Evolutionary conservation across 345 rosid genomes (phyloP).

Genomic region (Boechera retrofracta): DNA sequence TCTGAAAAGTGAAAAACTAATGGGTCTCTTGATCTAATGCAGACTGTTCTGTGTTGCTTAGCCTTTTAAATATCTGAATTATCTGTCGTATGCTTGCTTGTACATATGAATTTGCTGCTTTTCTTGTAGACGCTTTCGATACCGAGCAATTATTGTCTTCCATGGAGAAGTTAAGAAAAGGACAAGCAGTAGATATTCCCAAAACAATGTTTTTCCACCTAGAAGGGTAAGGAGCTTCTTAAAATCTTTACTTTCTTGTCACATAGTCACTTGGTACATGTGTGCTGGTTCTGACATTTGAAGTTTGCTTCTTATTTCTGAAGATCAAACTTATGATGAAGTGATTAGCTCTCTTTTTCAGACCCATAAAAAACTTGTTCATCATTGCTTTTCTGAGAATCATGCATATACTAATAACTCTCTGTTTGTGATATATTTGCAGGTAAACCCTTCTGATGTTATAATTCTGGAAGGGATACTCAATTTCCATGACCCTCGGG

Average conservation of each 20-base stretch:
- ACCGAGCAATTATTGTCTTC: slow-evolving; percentile 70
- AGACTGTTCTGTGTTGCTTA: not conserved
- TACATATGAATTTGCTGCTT: not conserved
- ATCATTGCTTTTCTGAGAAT: not conserved
- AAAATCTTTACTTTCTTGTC: not conserved
- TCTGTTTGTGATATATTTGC: slow-evolving; percentile 4
- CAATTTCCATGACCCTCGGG: slow-evolving; percentile 81
- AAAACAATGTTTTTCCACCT: slow-evolving; percentile 59
- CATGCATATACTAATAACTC: slow-evolving; percentile 10
- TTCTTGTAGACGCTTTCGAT: slow-evolving; percentile 83
- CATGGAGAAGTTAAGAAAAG: slow-evolving; percentile 84
- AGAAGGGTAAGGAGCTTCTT: slow-evolving; percentile 58
- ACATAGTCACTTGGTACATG: not conserved
- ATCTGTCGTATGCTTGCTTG: not conserved
- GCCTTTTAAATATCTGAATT: slow-evolving; percentile 3
- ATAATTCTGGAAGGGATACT: slow-evolving; percentile 93
- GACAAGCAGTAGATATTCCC: slow-evolving; percentile 88
- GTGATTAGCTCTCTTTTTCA: not conserved
- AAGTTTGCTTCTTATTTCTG: not conserved
- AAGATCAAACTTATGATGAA: not conserved
- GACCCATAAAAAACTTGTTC: not conserved
- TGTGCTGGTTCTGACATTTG: not conserved
- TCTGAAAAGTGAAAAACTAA: not conserved
- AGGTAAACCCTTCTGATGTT: slow-evolving; percentile 92
- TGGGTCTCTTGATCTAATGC: not conserved